Evolutionary conservation across 73 alveolate genomes (phyloP).

Genomic region (Paramecium caudatum): DNA sequence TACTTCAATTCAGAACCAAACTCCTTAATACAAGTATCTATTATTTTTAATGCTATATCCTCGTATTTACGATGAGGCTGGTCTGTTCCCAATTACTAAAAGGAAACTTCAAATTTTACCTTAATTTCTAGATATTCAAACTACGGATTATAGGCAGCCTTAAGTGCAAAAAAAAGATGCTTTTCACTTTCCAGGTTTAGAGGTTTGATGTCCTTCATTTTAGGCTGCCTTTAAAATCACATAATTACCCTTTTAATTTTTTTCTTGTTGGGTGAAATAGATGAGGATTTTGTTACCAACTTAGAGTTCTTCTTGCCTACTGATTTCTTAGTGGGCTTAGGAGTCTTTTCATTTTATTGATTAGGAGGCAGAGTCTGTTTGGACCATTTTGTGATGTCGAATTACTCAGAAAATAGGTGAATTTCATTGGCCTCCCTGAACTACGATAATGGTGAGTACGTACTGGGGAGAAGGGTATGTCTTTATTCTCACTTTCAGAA

Average conservation of each 20-base stretch:
- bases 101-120: no score
- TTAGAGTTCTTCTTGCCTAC: background rate
- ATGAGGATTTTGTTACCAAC: background rate
- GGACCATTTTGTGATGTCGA: slow-evolving; percentile 46
- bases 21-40: slow-evolving; percentile 79
- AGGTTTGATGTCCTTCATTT: slow-evolving; percentile 76
- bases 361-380: slow-evolving; percentile 14
- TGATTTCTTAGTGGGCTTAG: slow-evolving; percentile 6
- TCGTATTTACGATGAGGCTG: slow-evolving; percentile 76
- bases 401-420: background rate
- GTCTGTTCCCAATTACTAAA: no score
- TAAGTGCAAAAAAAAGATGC: slow-evolving; percentile 81
- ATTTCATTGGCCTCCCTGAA: slow-evolving; percentile 33
- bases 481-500: slow-evolving; percentile 5
- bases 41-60: slow-evolving; percentile 79
- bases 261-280: slow-evolving; percentile 55
- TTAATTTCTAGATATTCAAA: slow-evolving; percentile 80
- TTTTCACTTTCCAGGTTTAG: slow-evolving; percentile 81
- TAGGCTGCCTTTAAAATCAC: slow-evolving; percentile 21
- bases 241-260: slow-evolving; percentile 21
- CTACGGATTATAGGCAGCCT: slow-evolving; percentile 81
- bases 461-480: slow-evolving; percentile 6
- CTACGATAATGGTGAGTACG: background rate
- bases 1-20: slow-evolving; percentile 83
- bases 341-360: background rate